Evolutionary conservation across 108 stramenopile genomes (phyloP).

Genomic region (Pseudonitzschia pungens): DNA sequence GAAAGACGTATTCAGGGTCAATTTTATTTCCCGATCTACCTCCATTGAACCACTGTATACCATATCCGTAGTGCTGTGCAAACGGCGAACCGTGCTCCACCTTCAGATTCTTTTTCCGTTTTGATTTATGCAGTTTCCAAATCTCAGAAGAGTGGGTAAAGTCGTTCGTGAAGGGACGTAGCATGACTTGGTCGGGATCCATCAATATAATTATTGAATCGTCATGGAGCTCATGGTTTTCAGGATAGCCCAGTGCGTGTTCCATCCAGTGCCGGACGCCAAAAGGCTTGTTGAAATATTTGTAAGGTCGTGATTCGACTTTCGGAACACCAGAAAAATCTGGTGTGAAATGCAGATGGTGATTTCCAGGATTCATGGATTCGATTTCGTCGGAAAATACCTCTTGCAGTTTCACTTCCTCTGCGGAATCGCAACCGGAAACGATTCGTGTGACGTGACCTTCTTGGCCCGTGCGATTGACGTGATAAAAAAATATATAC

Average conservation of each 20-base stretch:
- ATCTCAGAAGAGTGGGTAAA: slow-evolving; percentile 63
- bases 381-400: slow-evolving; percentile 37
- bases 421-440: slow-evolving; percentile 47
- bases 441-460: slow-evolving; percentile 91
- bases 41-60: slow-evolving; percentile 61
- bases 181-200: slow-evolving; percentile 82
- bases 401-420: slow-evolving; percentile 22
- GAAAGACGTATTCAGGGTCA: slow-evolving; percentile 49
- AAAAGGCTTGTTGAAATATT: slow-evolving; percentile 92
- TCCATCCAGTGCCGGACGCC: slow-evolving; percentile 85
- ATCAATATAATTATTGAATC: slow-evolving; percentile 70
- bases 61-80: slow-evolving; percentile 89
- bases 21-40: slow-evolving; percentile 20
- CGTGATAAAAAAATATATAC: slow-evolving; percentile 83
- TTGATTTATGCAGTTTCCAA: slow-evolving; percentile 33
- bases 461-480: slow-evolving; percentile 65
- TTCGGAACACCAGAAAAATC: slow-evolving; percentile 32
- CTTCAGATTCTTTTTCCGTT: slow-evolving; percentile 31
- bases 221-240: slow-evolving; percentile 49
- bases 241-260: slow-evolving; percentile 56
- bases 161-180: slow-evolving; percentile 81
- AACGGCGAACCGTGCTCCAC: slow-evolving; percentile 90
- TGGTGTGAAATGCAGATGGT: slow-evolving; percentile 80
- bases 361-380: slow-evolving; percentile 49
- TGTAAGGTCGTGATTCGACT: slow-evolving; percentile 29